phyloP scores from a whole-genome alignment of 345 rosid genomes.

The Murraya koenigii region DNA sequence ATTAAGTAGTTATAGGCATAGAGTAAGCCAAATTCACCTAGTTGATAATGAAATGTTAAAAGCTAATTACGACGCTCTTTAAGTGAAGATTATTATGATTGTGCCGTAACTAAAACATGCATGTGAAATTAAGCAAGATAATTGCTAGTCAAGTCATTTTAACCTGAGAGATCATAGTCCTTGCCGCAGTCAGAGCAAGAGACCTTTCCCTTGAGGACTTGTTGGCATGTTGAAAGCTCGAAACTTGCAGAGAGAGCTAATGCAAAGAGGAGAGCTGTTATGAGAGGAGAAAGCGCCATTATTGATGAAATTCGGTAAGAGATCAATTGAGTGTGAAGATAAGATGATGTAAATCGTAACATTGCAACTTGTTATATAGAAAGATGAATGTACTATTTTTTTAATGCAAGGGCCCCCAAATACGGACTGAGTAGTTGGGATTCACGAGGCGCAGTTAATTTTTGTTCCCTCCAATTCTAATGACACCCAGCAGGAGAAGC shows the following conservation, averaged over 20 bases:
- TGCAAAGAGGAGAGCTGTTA: conserved; percentile 30
- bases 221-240: conserved; percentile 34
- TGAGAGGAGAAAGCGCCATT: conserved; percentile 36
- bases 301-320: conserved; percentile 27
- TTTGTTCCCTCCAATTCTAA: not conserved
- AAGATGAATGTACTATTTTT: not conserved
- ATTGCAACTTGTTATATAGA: conserved; percentile 22
- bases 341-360: not conserved
- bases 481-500: not conserved
- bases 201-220: conserved; percentile 46
- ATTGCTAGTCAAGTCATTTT: not conserved
- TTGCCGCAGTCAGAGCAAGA: conserved; percentile 62
- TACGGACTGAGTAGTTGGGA: conserved; percentile 32
- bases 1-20: no score
- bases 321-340: conserved; percentile 16
- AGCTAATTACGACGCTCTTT: not conserved
- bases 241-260: conserved; percentile 33
- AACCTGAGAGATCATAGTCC: conserved; percentile 62
- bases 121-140: not conserved
- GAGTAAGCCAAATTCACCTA: not conserved
- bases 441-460: conserved; percentile 6
- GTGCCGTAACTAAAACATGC: not conserved
- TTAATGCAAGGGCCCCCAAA: conserved; percentile 35
- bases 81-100: no score
- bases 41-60: not conserved